phyloP scores from a whole-genome alignment of 192 early-diverging fungal genomes.

The Cetraspora pellucida region DNA sequence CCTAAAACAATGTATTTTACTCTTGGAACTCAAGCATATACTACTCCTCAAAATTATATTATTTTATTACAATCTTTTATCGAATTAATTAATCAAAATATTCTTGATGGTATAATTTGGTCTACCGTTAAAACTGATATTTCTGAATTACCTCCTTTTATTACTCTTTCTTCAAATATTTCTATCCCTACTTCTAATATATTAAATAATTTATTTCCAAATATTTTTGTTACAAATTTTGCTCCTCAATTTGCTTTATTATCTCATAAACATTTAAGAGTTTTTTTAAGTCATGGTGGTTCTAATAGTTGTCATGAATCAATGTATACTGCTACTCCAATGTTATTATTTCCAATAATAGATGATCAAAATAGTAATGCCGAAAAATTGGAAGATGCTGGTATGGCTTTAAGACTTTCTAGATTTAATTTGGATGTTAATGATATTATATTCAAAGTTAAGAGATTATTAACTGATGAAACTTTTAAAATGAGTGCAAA shows the following conservation, averaged over 20 bases:
- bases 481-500: slow-evolving; percentile 3
- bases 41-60: neutral
- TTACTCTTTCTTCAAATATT: neutral
- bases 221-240: slow-evolving; percentile 33
- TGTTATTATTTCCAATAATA: slow-evolving; percentile 37
- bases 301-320: slow-evolving; percentile 39
- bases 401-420: neutral
- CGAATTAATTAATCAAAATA: slow-evolving; percentile 32
- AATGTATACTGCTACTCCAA: slow-evolving; percentile 32
- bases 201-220: slow-evolving; percentile 1
- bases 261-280: slow-evolving; percentile 25
- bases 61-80: slow-evolving; percentile 37
- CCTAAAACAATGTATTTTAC: slow-evolving; percentile 33
- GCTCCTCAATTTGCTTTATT: slow-evolving; percentile 41
- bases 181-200: neutral
- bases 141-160: neutral
- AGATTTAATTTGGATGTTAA: slow-evolving; percentile 10
- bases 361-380: neutral
- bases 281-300: slow-evolving; percentile 43
- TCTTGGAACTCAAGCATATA: slow-evolving; percentile 39
- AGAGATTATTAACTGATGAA: neutral
- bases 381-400: slow-evolving; percentile 1
- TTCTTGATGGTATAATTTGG: slow-evolving; percentile 45
- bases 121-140: neutral
- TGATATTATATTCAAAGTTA: slow-evolving; percentile 12